Conservation (phyloP, 768 basidiomycete species). For the Boletus pseudo-olivaceus region DNA sequence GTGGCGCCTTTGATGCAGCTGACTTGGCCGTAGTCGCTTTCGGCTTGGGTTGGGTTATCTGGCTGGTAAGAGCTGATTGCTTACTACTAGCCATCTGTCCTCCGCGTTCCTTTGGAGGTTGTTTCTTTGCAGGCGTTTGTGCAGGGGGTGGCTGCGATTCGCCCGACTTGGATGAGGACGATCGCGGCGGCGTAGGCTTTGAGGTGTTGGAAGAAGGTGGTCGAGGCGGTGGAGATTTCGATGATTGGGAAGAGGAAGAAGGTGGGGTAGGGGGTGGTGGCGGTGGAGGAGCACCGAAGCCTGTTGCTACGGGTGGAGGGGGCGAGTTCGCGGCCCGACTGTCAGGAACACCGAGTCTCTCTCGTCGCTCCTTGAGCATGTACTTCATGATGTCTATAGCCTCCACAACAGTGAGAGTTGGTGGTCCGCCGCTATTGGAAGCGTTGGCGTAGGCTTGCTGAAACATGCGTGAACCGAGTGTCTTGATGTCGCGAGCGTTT, state of each 20-base stretch:
- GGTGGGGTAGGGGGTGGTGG: constrained; percentile 21
- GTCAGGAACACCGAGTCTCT: constrained; percentile 23
- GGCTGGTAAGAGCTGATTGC: constrained; percentile 1
- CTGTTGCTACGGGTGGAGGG: constrained; percentile 19
- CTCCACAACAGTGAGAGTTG: background rate
- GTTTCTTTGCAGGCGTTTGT: constrained; percentile 10
- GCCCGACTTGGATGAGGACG: constrained; percentile 3
- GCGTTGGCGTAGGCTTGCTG: constrained; percentile 14
- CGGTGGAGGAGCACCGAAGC: constrained; percentile 17
- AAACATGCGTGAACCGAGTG: constrained; percentile 34
- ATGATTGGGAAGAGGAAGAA: constrained; percentile 15
- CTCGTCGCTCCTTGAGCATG: constrained; percentile 19
- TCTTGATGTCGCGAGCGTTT: constrained; percentile 63
- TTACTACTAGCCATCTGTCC: background rate
- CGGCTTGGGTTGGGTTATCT: background rate
- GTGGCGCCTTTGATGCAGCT: background rate
- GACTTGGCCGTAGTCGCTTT: background rate
- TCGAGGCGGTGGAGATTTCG: background rate
- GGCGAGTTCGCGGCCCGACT: constrained; percentile 4
- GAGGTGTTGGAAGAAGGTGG: background rate
- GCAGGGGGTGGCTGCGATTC: constrained; percentile 8
- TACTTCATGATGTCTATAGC: constrained; percentile 8
- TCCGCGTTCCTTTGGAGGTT: background rate
- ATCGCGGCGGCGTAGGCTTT: background rate
- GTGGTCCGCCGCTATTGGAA: constrained; percentile 1